Percentiles rank a stretch among this genome's conserved stretches.
phyloP scores from a whole-genome alignment of 2,329 filamentous ascomycete genomes.

The Aspergillus ochraceoroseus region DNA sequence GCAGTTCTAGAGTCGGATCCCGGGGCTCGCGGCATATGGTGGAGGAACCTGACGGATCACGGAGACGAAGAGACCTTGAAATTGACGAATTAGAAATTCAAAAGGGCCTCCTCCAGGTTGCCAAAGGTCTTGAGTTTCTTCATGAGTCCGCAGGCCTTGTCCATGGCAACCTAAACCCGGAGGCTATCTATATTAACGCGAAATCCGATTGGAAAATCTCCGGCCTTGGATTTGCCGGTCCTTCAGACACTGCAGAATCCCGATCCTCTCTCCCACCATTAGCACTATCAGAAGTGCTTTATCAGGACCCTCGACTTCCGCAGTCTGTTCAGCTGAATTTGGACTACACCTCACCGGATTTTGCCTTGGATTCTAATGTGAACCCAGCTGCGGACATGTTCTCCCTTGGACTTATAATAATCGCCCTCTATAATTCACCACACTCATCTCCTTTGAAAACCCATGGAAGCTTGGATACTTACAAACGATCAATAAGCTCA shows the following conservation, averaged over 20 bases:
- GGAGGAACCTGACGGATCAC: slow-evolving; percentile 69
- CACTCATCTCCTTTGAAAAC: slow-evolving; percentile 81
- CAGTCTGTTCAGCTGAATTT: slow-evolving; percentile 79
- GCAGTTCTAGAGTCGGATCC: slow-evolving; percentile 61
- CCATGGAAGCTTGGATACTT: slow-evolving; percentile 73
- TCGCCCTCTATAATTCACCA: slow-evolving; percentile 91
- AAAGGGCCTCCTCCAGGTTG: slow-evolving; percentile 88
- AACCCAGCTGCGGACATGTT: slow-evolving; percentile 86
- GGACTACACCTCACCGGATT: slow-evolving; percentile 92
- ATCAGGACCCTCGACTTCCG: slow-evolving; percentile 79
- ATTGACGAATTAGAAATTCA: slow-evolving; percentile 97
- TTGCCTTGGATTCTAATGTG: slow-evolving; percentile 84
- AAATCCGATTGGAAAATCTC: slow-evolving; percentile 99
- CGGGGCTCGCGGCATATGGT: slow-evolving; percentile 74
- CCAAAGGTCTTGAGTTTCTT: slow-evolving; percentile 88
- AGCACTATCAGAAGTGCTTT: slow-evolving; percentile 74
- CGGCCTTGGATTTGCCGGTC: slow-evolving; percentile 83
- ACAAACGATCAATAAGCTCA: slow-evolving; percentile 76
- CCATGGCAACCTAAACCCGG: slow-evolving; percentile 89
- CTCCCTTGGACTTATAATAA: slow-evolving; percentile 79
- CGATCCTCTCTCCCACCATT: slow-evolving; percentile 73
- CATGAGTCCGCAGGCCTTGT: slow-evolving; percentile 93
- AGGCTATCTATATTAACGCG: slow-evolving; percentile 87
- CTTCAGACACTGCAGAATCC: slow-evolving; percentile 68
- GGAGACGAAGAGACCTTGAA: slow-evolving; percentile 73